Evolutionary conservation across 257 asterid genomes (phyloP).

Genomic region (Solanum megistacrolobum): DNA sequence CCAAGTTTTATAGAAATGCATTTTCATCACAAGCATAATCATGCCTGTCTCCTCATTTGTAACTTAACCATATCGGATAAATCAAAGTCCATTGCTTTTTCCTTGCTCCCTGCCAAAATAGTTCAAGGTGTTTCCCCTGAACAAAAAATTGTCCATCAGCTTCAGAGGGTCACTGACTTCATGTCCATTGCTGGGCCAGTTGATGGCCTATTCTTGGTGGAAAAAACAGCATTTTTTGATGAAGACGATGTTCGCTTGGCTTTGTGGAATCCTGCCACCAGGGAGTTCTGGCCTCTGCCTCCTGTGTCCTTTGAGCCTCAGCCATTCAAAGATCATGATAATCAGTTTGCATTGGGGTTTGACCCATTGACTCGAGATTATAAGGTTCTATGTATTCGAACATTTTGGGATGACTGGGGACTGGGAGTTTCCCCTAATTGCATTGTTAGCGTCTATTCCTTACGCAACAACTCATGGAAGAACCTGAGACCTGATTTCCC

Average conservation of each 20-base stretch:
- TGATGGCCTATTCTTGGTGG: background rate
- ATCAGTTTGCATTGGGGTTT: background rate
- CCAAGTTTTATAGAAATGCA: slow-evolving; percentile 16
- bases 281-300: background rate
- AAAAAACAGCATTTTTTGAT: background rate
- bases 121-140: background rate
- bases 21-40: slow-evolving; percentile 12
- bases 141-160: background rate
- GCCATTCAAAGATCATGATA: background rate
- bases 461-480: background rate
- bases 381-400: background rate
- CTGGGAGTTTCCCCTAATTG: background rate
- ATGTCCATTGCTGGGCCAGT: slow-evolving; percentile 21
- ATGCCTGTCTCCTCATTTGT: slow-evolving; percentile 23
- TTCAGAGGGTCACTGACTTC: slow-evolving; percentile 5
- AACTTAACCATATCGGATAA: background rate
- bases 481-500: background rate
- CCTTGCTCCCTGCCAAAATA: background rate
- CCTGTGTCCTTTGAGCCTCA: background rate
- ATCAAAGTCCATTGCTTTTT: background rate
- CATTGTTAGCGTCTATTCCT: background rate
- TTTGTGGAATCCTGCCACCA: background rate
- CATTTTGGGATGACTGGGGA: background rate
- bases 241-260: background rate
- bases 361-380: background rate